These are phyloP conservation scores for Penicillium subrubescens DNA, from an alignment of 495 filamentous ascomycete species.

Conservation along the genomic window DNA sequence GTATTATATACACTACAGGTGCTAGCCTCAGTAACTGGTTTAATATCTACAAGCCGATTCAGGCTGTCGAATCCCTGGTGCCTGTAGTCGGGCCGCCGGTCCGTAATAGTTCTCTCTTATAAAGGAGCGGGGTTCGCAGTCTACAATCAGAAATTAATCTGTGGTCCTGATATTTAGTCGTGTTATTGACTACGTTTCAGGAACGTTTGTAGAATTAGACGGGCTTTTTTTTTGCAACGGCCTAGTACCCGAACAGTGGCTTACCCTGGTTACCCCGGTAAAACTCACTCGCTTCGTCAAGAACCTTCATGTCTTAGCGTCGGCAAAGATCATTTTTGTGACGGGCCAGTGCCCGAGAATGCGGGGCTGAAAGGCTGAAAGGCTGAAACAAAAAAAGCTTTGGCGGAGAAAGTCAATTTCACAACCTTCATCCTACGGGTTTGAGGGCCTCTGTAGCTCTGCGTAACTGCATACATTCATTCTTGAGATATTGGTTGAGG, in stretches of 20 bases:
- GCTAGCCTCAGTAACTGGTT: too few relatives aligned
- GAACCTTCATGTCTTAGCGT: too few relatives aligned
- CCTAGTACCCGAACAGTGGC: neutral
- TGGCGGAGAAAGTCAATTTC: too few relatives aligned
- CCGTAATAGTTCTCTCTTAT: neutral
- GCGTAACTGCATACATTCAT: too few relatives aligned
- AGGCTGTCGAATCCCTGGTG: neutral
- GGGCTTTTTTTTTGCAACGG: neutral
- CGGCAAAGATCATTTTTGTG: too few relatives aligned
- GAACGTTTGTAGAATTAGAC: neutral
- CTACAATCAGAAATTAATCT: neutral
- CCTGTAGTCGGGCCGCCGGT: neutral
- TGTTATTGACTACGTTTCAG: neutral
- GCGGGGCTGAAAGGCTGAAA: too few relatives aligned
- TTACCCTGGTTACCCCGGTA: too few relatives aligned
- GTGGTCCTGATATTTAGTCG: neutral
- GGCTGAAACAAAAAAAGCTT: too few relatives aligned
- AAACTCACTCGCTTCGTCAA: too few relatives aligned
- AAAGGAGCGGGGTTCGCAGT: neutral
- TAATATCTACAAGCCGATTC: neutral
- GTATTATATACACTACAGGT: neutral
- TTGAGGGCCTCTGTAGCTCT: too few relatives aligned
- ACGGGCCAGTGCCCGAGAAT: neutral
- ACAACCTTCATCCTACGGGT: too few relatives aligned
- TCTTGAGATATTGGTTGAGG: too few relatives aligned